Conservation (phyloP, 345 rosid species). For the Geranium rotundifolium region DNA sequence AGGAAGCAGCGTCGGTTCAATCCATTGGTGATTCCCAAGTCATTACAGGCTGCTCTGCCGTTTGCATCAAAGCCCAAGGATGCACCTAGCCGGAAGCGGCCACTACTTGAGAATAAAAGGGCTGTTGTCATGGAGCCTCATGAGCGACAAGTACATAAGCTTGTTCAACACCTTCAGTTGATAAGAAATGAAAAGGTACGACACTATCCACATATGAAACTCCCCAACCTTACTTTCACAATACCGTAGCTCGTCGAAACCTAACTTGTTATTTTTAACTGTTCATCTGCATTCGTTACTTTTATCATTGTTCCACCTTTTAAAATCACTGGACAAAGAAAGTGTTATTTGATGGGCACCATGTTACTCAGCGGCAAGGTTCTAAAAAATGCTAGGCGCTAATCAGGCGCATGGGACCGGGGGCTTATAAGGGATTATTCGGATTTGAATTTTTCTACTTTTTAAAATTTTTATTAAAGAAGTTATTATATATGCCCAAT, state of each 20-base stretch:
- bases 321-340: no score
- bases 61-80: slow-evolving; percentile 78
- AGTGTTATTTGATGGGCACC: no score
- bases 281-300: no score
- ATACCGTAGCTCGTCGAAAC: not conserved
- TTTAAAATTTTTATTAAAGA: no score
- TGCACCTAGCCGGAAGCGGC: slow-evolving; percentile 32
- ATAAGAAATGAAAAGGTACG: slow-evolving; percentile 55
- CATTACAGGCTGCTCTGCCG: slow-evolving; percentile 60
- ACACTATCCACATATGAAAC: not conserved
- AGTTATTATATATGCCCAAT: no score
- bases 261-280: no score
- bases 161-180: slow-evolving; percentile 51
- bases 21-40: slow-evolving; percentile 59
- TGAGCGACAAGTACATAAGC: slow-evolving; percentile 42
- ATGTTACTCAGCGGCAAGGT: no score
- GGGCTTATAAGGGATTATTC: no score
- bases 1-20: slow-evolving; percentile 68
- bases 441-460: no score
- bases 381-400: no score
- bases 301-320: no score
- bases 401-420: no score
- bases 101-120: slow-evolving; percentile 44
- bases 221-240: not conserved
- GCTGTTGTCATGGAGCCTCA: slow-evolving; percentile 72